Conservation (phyloP, 2,329 filamentous ascomycete species). For the Periglandula ipomoeae region DNA sequence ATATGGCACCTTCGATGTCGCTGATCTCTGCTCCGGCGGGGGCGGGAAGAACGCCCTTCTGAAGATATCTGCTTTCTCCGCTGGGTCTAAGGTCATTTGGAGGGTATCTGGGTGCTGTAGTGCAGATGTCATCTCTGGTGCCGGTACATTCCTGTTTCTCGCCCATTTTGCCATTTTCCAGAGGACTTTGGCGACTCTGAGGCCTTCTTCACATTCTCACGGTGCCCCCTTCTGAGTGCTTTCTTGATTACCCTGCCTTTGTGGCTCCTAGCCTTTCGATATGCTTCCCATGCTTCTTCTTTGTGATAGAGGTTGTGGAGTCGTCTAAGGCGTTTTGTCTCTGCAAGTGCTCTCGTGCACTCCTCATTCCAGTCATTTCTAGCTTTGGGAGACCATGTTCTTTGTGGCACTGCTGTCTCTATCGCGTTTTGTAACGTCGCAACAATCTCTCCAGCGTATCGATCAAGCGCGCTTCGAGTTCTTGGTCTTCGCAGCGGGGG, state of each 20-base stretch:
- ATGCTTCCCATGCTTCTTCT: not conserved
- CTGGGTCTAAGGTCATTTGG: not conserved
- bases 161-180: not conserved
- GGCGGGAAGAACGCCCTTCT: not conserved
- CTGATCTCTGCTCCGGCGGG: not conserved
- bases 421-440: too few relatives aligned
- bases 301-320: too few relatives aligned
- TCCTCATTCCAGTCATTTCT: too few relatives aligned
- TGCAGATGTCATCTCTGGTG: not conserved
- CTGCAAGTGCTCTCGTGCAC: too few relatives aligned
- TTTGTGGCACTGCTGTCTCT: too few relatives aligned
- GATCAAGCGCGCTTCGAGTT: too few relatives aligned
- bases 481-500: too few relatives aligned
- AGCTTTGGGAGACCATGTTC: too few relatives aligned
- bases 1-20: not conserved
- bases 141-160: not conserved
- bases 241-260: not conserved
- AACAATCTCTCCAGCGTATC: too few relatives aligned
- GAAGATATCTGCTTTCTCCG: not conserved
- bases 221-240: not conserved
- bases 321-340: too few relatives aligned
- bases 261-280: not conserved
- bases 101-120: not conserved
- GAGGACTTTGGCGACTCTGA: not conserved
- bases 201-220: not conserved